Percentiles rank a stretch among this genome's conserved stretches.
Evolutionary conservation across 768 basidiomycete species (phyloP).

Genomic region (Pisolithus albus): DNA sequence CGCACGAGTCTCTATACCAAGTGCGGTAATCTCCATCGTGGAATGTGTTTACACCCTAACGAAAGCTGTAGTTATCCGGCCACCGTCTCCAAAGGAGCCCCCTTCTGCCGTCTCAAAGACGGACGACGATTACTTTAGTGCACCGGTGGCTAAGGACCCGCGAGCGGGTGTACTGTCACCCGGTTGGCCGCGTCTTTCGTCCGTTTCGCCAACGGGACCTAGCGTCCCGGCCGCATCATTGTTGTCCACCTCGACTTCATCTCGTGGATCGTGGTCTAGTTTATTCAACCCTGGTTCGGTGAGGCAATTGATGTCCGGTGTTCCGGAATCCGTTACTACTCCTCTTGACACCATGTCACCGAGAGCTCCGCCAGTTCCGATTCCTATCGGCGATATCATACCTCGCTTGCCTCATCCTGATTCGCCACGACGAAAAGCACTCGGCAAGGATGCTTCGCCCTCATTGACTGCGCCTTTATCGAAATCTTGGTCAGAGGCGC

Average conservation of each 20-base stretch:
- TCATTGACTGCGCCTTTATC: conserved; percentile 32
- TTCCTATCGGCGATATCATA: conserved; percentile 16
- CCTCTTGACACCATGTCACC: conserved; percentile 25
- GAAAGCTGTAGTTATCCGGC: conserved; percentile 1
- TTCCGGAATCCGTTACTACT: conserved; percentile 44
- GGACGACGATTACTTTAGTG: conserved; percentile 56
- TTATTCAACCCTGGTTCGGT: conserved; percentile 62
- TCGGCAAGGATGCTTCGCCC: conserved; percentile 20
- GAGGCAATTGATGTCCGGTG: conserved; percentile 61
- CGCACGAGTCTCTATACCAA: conserved; percentile 4
- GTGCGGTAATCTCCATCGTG: conserved; percentile 5
- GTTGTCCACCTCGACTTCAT: conserved; percentile 50
- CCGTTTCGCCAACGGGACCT: conserved; percentile 35
- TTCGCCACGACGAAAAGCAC: conserved; percentile 21
- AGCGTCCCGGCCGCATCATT: conserved; percentile 33
- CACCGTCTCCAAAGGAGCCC: conserved; percentile 14
- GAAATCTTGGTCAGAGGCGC: conserved; percentile 53
- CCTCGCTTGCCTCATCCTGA: conserved; percentile 20
- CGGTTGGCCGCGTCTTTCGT: conserved; percentile 45
- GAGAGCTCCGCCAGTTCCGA: conserved; percentile 17
- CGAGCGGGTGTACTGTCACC: conserved; percentile 40
- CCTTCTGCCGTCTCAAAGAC: conserved; percentile 17
- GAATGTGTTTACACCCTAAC: background rate
- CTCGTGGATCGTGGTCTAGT: conserved; percentile 77
- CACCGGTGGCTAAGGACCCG: conserved; percentile 30